Evolutionary conservation across 768 basidiomycete species (phyloP).

Genomic region (Amanita subjunquillea): DNA sequence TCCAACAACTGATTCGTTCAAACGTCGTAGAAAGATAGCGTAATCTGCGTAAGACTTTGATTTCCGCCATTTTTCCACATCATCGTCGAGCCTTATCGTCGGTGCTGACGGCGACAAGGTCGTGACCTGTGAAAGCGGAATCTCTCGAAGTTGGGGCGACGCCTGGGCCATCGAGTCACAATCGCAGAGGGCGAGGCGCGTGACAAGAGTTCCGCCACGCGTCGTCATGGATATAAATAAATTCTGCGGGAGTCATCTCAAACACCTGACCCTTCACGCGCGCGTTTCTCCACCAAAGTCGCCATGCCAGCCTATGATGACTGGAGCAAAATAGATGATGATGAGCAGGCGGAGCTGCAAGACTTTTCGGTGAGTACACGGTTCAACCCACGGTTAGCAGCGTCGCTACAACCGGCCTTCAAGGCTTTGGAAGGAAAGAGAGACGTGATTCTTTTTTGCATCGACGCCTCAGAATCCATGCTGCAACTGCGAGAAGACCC

Average conservation of each 20-base stretch:
- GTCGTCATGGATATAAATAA: constrained; percentile 5
- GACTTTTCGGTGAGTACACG: constrained; percentile 42
- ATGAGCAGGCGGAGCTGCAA: constrained; percentile 77
- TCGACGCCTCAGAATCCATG: constrained; percentile 93
- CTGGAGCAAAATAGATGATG: constrained; percentile 72
- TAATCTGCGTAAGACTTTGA: constrained; percentile 69
- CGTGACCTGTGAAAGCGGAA: constrained; percentile 13
- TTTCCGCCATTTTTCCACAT: constrained; percentile 62
- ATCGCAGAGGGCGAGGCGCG: not conserved
- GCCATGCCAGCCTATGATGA: constrained; percentile 65
- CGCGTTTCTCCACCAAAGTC: not conserved
- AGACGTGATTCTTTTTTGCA: constrained; percentile 90
- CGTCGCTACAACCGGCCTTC: not conserved
- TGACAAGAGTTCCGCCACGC: constrained; percentile 6
- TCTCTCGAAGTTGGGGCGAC: constrained; percentile 17
- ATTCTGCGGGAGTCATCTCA: not conserved
- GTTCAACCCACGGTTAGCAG: not conserved
- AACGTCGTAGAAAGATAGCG: constrained; percentile 59
- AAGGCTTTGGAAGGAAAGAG: constrained; percentile 64
- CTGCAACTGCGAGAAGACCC: constrained; percentile 58
- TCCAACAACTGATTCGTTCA: constrained; percentile 74
- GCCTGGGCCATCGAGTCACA: constrained; percentile 2
- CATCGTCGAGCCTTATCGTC: constrained; percentile 63
- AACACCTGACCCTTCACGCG: not conserved
- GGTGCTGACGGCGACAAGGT: constrained; percentile 23